phyloP scores from a whole-genome alignment of 129 eudicot genomes.

The Chrysanthemum lavandulifolium region DNA sequence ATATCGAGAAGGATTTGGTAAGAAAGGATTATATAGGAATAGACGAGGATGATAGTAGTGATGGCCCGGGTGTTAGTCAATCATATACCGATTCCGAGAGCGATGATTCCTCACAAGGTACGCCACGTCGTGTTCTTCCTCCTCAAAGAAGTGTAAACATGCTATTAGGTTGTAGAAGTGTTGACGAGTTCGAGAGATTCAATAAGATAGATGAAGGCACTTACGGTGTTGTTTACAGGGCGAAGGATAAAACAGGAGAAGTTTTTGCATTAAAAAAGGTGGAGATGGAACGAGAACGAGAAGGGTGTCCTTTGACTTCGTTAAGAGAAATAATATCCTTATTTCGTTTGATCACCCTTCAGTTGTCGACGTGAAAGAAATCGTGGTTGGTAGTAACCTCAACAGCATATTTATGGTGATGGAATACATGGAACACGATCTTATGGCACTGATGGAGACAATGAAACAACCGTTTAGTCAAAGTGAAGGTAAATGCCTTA shows the following conservation, averaged over 20 bases:
- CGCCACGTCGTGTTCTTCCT: conserved; percentile 33
- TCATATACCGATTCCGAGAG: conserved; percentile 65
- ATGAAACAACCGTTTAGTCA: conserved; percentile 88
- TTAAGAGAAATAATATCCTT: conserved; percentile 88
- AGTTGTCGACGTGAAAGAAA: conserved; percentile 93
- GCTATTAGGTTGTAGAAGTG: conserved; percentile 97
- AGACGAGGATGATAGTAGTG: conserved; percentile 43
- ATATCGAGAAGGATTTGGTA: conserved; percentile 32
- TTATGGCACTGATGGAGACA: conserved; percentile 82
- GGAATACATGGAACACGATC: conserved; percentile 99
- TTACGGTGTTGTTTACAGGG: conserved; percentile 88
- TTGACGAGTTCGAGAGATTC: conserved; percentile 85
- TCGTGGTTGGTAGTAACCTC: conserved; percentile 88
- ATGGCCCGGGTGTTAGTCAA: conserved; percentile 35
- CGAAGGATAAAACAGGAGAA: conserved; percentile 91
- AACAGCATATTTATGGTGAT: conserved; percentile 92
- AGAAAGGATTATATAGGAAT: conserved; percentile 55
- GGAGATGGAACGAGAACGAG: conserved; percentile 93
- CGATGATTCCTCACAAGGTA: conserved; percentile 23
- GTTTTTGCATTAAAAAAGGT: conserved; percentile 91
- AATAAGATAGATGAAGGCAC: conserved; percentile 94
- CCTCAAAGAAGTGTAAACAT: conserved; percentile 70
- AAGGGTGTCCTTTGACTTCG: conserved; percentile 92
- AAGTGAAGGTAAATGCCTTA: conserved; percentile 92
- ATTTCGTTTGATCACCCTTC: conserved; percentile 86